Evolutionary conservation across 2,329 filamentous ascomycete species (phyloP).

Genomic region (Alternaria dauci): DNA sequence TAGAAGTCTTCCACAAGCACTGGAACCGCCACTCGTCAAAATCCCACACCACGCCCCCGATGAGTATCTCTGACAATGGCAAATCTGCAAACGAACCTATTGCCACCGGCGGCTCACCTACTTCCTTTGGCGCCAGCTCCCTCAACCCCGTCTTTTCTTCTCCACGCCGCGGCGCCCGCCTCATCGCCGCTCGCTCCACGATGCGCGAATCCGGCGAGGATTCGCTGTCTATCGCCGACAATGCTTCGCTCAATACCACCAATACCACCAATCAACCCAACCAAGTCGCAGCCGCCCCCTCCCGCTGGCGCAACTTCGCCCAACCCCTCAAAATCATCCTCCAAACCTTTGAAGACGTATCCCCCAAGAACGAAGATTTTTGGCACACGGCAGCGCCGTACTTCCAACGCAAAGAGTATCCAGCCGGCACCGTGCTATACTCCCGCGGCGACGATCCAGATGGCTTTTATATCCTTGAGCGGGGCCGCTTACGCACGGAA

Average conservation of each 20-base stretch:
- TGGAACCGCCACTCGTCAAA: conserved; percentile 40
- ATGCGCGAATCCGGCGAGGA: conserved; percentile 64
- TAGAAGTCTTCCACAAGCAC: conserved; percentile 68
- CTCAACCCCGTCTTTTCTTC: conserved; percentile 72
- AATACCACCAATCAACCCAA: background rate
- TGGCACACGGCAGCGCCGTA: conserved; percentile 84
- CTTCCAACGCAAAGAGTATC: conserved; percentile 74
- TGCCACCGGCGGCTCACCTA: conserved; percentile 31
- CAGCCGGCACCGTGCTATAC: conserved; percentile 78
- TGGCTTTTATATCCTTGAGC: conserved; percentile 90
- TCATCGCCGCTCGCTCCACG: conserved; percentile 78
- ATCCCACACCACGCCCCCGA: conserved; percentile 52
- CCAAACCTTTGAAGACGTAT: conserved; percentile 92
- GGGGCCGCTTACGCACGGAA: conserved; percentile 86
- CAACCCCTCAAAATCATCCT: conserved; percentile 91
- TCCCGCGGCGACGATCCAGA: conserved; percentile 75
- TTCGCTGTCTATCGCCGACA: conserved; percentile 25
- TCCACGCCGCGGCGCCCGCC: conserved; percentile 79
- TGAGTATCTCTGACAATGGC: conserved; percentile 39
- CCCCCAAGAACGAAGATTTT: conserved; percentile 88
- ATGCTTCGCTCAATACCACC: background rate
- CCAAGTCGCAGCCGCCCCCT: conserved; percentile 28
- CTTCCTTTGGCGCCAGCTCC: conserved; percentile 40
- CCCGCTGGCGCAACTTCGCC: conserved; percentile 84
- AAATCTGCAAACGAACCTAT: conserved; percentile 21